Evolutionary conservation across 192 early-diverging fungal genomes (phyloP).

Genomic region (Backusella liffmaniae): DNA sequence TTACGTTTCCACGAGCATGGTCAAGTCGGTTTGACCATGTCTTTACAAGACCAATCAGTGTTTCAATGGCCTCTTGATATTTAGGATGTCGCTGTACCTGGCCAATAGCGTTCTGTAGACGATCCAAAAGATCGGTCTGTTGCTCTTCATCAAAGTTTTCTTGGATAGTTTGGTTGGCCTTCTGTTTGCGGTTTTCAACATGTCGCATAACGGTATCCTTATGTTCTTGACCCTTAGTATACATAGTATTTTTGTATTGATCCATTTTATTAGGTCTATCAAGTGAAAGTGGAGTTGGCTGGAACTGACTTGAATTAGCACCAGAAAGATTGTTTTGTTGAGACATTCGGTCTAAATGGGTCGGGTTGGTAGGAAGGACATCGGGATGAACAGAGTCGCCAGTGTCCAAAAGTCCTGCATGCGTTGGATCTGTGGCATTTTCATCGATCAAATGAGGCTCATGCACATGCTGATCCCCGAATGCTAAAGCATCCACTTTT

Average conservation of each 20-base stretch:
- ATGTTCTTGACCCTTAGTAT: not conserved
- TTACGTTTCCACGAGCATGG: not conserved
- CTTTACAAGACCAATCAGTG: slow-evolving; percentile 26
- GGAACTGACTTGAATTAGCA: not conserved
- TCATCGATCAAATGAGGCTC: not conserved
- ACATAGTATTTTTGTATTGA: slow-evolving; percentile 12
- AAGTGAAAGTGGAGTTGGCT: not conserved
- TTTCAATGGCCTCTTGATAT: slow-evolving; percentile 40
- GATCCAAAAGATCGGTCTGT: slow-evolving; percentile 30
- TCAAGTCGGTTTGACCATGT: slow-evolving; percentile 32
- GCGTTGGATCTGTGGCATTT: not conserved
- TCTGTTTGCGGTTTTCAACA: not conserved
- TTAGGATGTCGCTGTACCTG: slow-evolving; percentile 41
- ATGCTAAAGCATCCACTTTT: not conserved
- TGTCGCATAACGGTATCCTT: not conserved
- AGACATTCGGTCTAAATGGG: not conserved
- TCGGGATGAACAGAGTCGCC: slow-evolving; percentile 1
- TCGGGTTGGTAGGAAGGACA: not conserved
- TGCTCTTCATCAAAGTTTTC: slow-evolving; percentile 32
- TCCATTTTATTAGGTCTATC: not conserved
- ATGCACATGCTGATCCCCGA: not conserved
- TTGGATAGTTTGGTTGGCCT: slow-evolving; percentile 13
- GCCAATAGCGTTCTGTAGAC: slow-evolving; percentile 27
- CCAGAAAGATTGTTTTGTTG: not conserved
- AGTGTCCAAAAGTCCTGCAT: not conserved